Conservation (phyloP, 2,329 filamentous ascomycete species). For the Fusarium haematococcum region DNA sequence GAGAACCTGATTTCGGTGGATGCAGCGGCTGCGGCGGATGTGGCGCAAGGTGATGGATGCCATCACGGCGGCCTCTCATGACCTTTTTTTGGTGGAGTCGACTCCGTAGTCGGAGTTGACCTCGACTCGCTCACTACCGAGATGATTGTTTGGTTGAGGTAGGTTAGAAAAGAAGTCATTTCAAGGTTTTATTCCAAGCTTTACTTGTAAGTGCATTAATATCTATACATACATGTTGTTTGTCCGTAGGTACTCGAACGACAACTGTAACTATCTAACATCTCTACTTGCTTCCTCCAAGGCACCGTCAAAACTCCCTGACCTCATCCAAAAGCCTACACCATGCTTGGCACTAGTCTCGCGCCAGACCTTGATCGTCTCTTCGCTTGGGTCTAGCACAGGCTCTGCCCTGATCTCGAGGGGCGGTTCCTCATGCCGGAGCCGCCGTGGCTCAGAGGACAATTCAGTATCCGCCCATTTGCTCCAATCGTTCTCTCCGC, state of each 20-base stretch:
- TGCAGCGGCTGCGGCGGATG: constrained; percentile 31
- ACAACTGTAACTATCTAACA: neutral
- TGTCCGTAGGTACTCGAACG: neutral
- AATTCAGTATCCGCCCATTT: neutral
- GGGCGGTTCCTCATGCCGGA: neutral
- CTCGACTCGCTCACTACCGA: neutral
- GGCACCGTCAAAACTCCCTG: neutral
- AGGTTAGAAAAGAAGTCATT: neutral
- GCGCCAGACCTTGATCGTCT: neutral
- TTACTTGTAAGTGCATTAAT: neutral
- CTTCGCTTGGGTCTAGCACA: neutral
- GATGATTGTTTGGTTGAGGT: neutral
- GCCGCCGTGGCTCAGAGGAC: neutral
- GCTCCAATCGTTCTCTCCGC: neutral
- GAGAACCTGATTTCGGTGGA: constrained; percentile 29
- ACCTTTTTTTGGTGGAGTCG: neutral
- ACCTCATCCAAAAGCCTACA: neutral
- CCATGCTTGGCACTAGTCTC: neutral
- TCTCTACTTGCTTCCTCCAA: neutral
- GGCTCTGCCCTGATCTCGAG: neutral
- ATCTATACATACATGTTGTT: neutral
- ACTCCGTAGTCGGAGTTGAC: neutral
- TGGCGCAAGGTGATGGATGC: constrained; percentile 30
- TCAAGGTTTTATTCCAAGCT: neutral
- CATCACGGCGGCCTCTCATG: constrained; percentile 18